Base-by-base conservation (phyloP, 805 yeast species). In the Nakazawaea holstii region DNA sequence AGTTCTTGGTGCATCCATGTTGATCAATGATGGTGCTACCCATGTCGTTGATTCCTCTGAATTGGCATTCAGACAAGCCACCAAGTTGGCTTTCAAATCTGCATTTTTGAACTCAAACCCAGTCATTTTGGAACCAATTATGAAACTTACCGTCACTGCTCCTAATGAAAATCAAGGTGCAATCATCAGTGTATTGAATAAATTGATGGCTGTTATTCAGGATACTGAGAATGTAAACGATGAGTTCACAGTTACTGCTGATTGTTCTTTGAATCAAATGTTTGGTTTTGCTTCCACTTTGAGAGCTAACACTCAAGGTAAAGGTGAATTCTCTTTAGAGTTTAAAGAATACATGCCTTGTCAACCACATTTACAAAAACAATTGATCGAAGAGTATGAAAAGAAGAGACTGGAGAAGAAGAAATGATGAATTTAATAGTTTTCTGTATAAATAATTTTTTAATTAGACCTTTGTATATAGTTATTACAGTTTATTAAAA, bases 11-110 rank as follows among this genome's bases (percentile, higher is more conserved):
- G 95, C 84, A 38, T 82, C 82, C 56, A 94, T 94, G 98, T 76
- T 87, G 55, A 80, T 94, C 60, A 86, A 89, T 67, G 99, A 94
- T 73, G 99, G 99, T 84, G 90, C 86, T 55, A 87, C 94, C 47
- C 99, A 94, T 69, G 86, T 88, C 60, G 99, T 94, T 42, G 99
- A 94, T 70, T 91, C 98, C 44, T 87, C 91, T 51, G 99, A 94
- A 73, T 74, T 90, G 70, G 85, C 99, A 6, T 94, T 94, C 78
- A 84, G 89, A 67, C 79, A 95, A 26, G 99, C 99, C 24, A 85
- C 98, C 5, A 77, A 79, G 59, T 84, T 84, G 52, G 99, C 98
- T 9, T 94, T 92, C 77, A 86, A 80, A 62, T 90, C 89, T 64
- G 95, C 96, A 13, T 92, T 94, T 70, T 60, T 84, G 70, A 77